A percentile compares a stretch with the other conserved stretches of the same genome.
phyloP scores from a whole-genome alignment of 2,329 filamentous ascomycete genomes.

The Pseudogymnoascus sp. region DNA sequence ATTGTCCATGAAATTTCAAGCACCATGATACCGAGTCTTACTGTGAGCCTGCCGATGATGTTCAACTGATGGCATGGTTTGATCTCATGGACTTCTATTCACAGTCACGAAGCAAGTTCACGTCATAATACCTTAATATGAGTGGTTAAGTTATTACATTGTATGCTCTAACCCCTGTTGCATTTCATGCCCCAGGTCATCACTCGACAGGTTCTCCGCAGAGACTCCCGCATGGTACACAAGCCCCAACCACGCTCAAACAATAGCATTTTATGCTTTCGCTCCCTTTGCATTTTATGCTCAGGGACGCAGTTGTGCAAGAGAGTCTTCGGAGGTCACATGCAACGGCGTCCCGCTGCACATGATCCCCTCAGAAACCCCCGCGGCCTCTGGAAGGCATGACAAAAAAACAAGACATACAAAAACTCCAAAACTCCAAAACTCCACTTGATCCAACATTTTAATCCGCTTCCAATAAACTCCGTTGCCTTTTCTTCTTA shows the following conservation, averaged over 20 bases:
- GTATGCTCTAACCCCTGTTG: constrained; percentile 2
- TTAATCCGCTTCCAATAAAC: not conserved
- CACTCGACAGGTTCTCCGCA: not conserved
- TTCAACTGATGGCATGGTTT: not conserved
- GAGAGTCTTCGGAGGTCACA: not conserved
- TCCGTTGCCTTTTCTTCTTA: not conserved
- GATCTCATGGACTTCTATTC: not conserved
- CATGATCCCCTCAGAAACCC: not conserved
- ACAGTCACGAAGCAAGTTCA: not conserved
- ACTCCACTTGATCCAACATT: not conserved
- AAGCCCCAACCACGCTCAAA: not conserved
- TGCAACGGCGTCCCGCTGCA: not conserved
- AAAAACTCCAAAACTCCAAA: not conserved
- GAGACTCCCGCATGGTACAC: not conserved
- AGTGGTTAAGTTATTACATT: not conserved
- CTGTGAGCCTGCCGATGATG: not conserved
- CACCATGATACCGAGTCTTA: not conserved
- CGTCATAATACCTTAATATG: not conserved
- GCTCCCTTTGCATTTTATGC: not conserved
- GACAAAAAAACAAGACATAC: not conserved
- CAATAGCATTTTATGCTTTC: not conserved
- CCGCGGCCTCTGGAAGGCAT: not conserved
- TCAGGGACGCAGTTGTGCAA: not conserved
- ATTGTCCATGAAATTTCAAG: not conserved
- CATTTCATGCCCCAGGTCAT: constrained; percentile 5